phyloP scores from a whole-genome alignment of 2,329 filamentous ascomycete species.

The Hymenoscyphus fructigenus region DNA sequence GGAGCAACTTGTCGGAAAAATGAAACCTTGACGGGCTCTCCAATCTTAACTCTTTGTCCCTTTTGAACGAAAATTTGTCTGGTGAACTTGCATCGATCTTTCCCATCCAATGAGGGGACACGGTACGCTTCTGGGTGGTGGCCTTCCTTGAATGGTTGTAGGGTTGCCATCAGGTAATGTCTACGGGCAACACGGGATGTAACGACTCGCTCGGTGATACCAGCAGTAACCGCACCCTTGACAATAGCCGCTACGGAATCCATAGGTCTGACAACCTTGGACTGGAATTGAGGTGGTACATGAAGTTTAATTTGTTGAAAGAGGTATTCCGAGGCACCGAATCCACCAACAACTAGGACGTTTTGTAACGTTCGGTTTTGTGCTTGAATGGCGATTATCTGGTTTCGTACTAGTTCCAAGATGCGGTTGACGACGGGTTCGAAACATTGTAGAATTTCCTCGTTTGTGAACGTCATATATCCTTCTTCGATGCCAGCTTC shows the following conservation, averaged over 20 bases:
- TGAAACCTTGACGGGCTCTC: constrained; percentile 96
- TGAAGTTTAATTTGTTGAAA: constrained; percentile 99
- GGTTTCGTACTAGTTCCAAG: constrained; percentile 91
- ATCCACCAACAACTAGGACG: constrained; percentile 94
- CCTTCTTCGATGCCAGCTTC: constrained; percentile 98
- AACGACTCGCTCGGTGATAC: constrained; percentile 94
- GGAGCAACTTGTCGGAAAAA: constrained; percentile 98
- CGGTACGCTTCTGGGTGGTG: constrained; percentile 98
- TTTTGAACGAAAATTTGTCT: constrained; percentile 98
- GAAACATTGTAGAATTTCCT: constrained; percentile 98
- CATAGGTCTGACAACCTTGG: constrained; percentile 97
- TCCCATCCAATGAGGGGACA: constrained; percentile 92
- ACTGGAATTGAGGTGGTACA: constrained; percentile 96
- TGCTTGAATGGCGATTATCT: constrained; percentile 98
- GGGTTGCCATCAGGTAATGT: constrained; percentile 98
- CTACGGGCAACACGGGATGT: constrained; percentile 95
- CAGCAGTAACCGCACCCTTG: constrained; percentile 95
- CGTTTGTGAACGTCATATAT: constrained; percentile 99
- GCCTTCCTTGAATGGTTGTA: constrained; percentile 98
- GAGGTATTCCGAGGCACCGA: constrained; percentile 96
- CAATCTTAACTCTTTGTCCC: constrained; percentile 98
- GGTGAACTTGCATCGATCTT: constrained; percentile 98
- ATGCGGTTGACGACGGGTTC: constrained; percentile 98
- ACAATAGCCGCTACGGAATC: constrained; percentile 98
- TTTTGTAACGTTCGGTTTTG: constrained; percentile 94